Base-by-base conservation (phyloP, 495 filamentous ascomycete genomes). In the Xylaria curta region DNA sequence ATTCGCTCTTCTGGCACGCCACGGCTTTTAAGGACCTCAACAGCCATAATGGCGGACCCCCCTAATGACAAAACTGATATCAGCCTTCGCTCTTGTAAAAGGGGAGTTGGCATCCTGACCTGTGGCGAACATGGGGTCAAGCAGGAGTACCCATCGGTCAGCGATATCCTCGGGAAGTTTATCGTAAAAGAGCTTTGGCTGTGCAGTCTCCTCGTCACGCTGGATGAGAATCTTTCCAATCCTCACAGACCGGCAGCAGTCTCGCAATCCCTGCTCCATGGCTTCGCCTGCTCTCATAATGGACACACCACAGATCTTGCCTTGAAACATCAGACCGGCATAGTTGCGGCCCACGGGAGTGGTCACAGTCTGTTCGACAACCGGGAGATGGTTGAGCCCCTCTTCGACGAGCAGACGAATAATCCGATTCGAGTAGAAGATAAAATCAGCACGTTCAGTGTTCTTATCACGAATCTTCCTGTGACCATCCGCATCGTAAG, bases 151-250 rank as follows among this genome's bases (percentile, higher is more conserved):
- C 93, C 95, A 98, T 81, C 96, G 84, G 13, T 95, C 87, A 12
- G 92, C 89, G 76, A 99, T 97, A 82, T 99, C 96, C 75, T 93
- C 90, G 49, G 97, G 97, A 17, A 99, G 87, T 82, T 99, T 99
- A 73, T 97, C 95, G 79, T 98, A 98, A 80, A 98, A 99, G 44
- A 99, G 87, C 78, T 91, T 94, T 5, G 96, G 97, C 86, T 90
- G 89, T 70, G 90, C 87, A 1, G 95, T 97, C 85, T 98, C 96
- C 82, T 98, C 97, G 78, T 99, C 95, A 66, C 97, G 83, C 82
- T 99, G 96, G 78, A 98, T 99, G 73, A 99, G 85, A 66, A 98
- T 99, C 86, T 99, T 99, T 64, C 96, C 97, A 76, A 99, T 98
- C 67, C 97, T 87, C 42, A 99, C 96, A 4, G 93, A 96, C 26